phyloP scores from a whole-genome alignment of 371 early-diverging fungal genomes.

The Mucor ambiguus region DNA sequence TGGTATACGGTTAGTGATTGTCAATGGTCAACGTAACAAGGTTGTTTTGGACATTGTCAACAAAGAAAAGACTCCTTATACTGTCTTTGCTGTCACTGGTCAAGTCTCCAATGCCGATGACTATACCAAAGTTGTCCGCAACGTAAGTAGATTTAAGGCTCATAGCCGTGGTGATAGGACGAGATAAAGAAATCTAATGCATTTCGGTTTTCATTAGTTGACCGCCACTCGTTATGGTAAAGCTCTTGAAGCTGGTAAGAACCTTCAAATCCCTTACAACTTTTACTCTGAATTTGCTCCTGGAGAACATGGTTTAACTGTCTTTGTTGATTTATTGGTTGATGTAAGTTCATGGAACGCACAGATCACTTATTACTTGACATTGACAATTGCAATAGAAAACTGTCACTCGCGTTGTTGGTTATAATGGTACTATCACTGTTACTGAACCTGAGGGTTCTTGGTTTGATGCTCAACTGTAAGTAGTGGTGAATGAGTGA shows the following conservation, averaged over 20 bases:
- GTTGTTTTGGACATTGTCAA: conserved; percentile 43
- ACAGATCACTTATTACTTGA: background rate
- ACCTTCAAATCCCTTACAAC: conserved; percentile 41
- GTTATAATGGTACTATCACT: conserved; percentile 46
- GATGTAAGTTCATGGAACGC: conserved; percentile 32
- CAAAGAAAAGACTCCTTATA: conserved; percentile 41
- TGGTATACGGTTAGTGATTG: conserved; percentile 33
- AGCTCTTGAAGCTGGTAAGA: conserved; percentile 32
- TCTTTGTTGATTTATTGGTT: conserved; percentile 44
- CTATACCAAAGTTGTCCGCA: conserved; percentile 37
- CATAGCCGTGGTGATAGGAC: background rate
- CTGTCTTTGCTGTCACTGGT: conserved; percentile 47
- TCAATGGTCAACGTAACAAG: conserved; percentile 53
- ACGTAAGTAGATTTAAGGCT: conserved; percentile 33
- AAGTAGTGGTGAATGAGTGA: conserved; percentile 21
- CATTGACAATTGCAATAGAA: conserved; percentile 23
- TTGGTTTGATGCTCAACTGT: conserved; percentile 53
- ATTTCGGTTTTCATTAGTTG: conserved; percentile 19
- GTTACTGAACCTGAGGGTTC: conserved; percentile 49
- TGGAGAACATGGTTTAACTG: conserved; percentile 45
- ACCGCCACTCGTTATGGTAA: conserved; percentile 45
- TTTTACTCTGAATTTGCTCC: conserved; percentile 54
- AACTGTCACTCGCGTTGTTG: conserved; percentile 42
- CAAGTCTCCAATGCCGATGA: conserved; percentile 38
- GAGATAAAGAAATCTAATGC: background rate